Evolutionary conservation across 2,329 filamentous ascomycete species (phyloP).

Genomic region (Fusarium zealandicum): DNA sequence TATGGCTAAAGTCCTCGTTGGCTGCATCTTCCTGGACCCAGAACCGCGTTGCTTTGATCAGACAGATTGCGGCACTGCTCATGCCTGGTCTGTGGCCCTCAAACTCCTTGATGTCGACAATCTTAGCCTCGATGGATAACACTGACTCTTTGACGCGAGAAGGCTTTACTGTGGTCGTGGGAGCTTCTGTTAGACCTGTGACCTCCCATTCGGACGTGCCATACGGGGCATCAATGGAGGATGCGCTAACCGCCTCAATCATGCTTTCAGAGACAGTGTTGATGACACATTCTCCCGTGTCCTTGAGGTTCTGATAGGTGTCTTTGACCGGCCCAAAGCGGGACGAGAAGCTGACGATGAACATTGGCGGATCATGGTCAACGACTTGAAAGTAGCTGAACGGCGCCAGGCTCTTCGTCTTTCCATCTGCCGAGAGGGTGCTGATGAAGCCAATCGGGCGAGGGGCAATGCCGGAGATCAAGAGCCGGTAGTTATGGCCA

Average conservation of each 20-base stretch:
- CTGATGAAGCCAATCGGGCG: constrained; percentile 73
- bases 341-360: constrained; percentile 63
- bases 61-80: too few species aligned
- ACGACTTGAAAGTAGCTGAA: constrained; percentile 84
- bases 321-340: constrained; percentile 69
- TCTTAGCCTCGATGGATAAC: too few species aligned
- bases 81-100: too few species aligned
- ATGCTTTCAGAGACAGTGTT: constrained; percentile 84
- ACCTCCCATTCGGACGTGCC: constrained; percentile 61
- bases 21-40: too few species aligned
- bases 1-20: too few species aligned
- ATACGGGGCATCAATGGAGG: constrained; percentile 82
- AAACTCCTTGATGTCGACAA: too few species aligned
- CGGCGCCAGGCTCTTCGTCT: constrained; percentile 64
- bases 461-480: constrained; percentile 81
- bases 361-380: constrained; percentile 82
- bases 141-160: too few species aligned
- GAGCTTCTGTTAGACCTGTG: too few species aligned
- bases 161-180: too few species aligned
- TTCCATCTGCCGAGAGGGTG: constrained; percentile 64
- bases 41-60: too few species aligned
- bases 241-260: constrained; percentile 80
- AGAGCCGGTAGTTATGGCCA: constrained; percentile 82
- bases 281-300: constrained; percentile 75
- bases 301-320: constrained; percentile 73